Base-by-base conservation (phyloP, 2,329 filamentous ascomycete genomes). In the Fusarium hostae region DNA sequence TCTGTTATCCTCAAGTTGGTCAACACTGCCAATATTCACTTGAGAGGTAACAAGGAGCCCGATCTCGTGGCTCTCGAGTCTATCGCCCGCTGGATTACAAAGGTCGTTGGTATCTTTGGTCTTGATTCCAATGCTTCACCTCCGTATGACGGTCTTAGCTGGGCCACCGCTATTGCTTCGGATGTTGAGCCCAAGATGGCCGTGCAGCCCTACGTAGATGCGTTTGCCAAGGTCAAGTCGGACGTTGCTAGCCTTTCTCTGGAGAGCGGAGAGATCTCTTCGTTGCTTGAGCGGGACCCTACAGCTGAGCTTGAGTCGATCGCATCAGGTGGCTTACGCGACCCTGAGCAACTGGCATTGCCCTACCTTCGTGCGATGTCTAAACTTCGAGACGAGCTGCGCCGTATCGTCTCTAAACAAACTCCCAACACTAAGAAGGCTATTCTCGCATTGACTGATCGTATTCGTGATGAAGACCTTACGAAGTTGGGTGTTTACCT, bases 41-140 rank as follows among this genome's bases (percentile, higher is more conserved):
- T 88, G 58, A 84, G 81, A 65, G 81, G 83, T 16, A 82, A 85
- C 70, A 85, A 85, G 65, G 80, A 83, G 11, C 73, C 81, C 35
- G 84, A 88, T 67, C 78, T 88, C 16, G 72, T 77, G 13, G 83
- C 84, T 16, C 78, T 90, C 5, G 86, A 88, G 72, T 80, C 84
- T 2, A 83, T 93, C 59, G 94, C 92, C 92, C 86, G 88, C 57
- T 98, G 93, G 91, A 85, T 97, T 45, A 97, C 95, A 2, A 90
- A 90, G 63, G 91, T 97, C 65, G 90, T 96, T n/a, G 91, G 92
- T 66, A 93, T 95, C 68, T 92, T 98, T 67, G 95, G 95, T 41
- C 87, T 98, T 0, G 91, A 95, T 77, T 85, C 88, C 7, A 86
- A 87, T 69, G 87, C 87, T 20, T 79, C 75, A 10, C 76, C 85